Evolutionary conservation across 2,329 filamentous ascomycete genomes (phyloP).

Genomic region (Talaromyces sp.): DNA sequence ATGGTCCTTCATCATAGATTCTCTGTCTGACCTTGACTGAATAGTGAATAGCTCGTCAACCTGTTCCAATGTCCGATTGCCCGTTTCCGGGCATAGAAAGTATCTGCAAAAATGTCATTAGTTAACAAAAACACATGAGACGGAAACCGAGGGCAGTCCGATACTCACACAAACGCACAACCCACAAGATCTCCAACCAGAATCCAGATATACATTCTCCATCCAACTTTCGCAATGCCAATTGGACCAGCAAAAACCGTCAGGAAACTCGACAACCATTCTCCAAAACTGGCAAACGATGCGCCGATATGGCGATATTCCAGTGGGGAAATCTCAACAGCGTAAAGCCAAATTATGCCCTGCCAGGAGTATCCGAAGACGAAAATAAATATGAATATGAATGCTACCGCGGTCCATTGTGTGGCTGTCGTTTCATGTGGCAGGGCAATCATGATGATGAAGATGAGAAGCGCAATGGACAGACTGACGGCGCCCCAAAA

Average conservation of each 20-base stretch:
- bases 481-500: neutral
- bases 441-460: neutral
- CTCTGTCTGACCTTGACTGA: neutral
- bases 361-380: neutral
- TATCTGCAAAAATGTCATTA: neutral
- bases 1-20: neutral
- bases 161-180: neutral
- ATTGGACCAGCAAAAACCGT: slow-evolving; percentile 32
- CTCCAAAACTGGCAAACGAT: slow-evolving; percentile 29
- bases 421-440: neutral
- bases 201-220: slow-evolving; percentile 35
- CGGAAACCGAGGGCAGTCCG: neutral
- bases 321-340: slow-evolving; percentile 27
- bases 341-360: neutral
- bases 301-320: slow-evolving; percentile 31
- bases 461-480: neutral
- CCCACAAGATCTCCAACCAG: slow-evolving; percentile 18
- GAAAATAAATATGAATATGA: neutral
- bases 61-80: neutral
- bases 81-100: neutral
- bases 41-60: neutral
- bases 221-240: slow-evolving; percentile 27
- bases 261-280: slow-evolving; percentile 32
- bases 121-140: neutral
- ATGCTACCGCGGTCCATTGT: neutral